Evolutionary conservation across 2,329 filamentous ascomycete species (phyloP).

Genomic region (Dactylellina drechsleri): DNA sequence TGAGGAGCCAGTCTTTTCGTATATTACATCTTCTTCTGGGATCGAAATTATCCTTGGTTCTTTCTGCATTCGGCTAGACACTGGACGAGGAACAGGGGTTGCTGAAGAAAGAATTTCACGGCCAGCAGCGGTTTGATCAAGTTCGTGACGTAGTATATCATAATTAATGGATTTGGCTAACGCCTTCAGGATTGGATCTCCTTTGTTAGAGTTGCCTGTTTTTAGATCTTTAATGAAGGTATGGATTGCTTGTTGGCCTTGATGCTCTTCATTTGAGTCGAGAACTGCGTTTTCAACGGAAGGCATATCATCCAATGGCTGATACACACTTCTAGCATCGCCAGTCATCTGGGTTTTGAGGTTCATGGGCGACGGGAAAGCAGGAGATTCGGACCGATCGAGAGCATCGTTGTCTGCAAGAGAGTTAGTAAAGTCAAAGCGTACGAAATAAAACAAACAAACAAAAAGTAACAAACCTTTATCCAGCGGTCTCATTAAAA

Average conservation of each 20-base stretch:
- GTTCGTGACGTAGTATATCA: slow-evolving; percentile 39
- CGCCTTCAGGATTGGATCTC: slow-evolving; percentile 35
- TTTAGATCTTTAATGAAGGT: slow-evolving; percentile 50
- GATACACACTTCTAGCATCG: slow-evolving; percentile 17
- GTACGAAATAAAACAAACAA: not conserved
- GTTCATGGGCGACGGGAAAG: slow-evolving; percentile 30
- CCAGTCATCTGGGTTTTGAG: slow-evolving; percentile 36
- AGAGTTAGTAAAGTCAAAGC: not conserved
- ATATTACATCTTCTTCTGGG: slow-evolving; percentile 42
- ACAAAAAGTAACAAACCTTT: slow-evolving; percentile 26
- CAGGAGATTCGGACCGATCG: slow-evolving; percentile 38
- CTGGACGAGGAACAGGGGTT: slow-evolving; percentile 34
- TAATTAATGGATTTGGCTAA: slow-evolving; percentile 43
- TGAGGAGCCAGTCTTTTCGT: slow-evolving; percentile 48
- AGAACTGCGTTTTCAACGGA: not conserved
- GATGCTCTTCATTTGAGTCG: slow-evolving; percentile 35
- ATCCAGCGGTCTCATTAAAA: slow-evolving; percentile 42
- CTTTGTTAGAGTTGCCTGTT: slow-evolving; percentile 32
- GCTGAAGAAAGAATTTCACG: slow-evolving; percentile 45
- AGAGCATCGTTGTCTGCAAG: slow-evolving; percentile 24
- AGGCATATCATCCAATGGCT: slow-evolving; percentile 39
- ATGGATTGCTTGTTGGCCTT: slow-evolving; percentile 46
- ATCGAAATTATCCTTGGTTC: slow-evolving; percentile 40
- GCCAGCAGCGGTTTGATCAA: slow-evolving; percentile 48
- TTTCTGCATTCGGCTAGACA: slow-evolving; percentile 24